Conservation (phyloP, 208 protist genomes). For the Leishmania arabica region DNA sequence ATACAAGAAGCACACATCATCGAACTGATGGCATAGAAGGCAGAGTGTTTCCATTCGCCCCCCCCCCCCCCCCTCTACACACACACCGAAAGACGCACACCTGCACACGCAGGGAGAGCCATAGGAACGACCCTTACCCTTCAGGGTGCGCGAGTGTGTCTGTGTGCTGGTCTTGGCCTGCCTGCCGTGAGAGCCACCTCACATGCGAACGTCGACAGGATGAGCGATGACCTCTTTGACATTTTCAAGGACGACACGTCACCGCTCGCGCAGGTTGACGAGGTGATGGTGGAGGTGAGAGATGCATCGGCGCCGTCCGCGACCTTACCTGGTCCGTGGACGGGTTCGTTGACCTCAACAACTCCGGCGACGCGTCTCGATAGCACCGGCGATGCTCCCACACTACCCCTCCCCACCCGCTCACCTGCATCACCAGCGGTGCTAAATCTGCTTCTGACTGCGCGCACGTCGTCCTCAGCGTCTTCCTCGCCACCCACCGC, state of each 20-base stretch:
- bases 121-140: background rate
- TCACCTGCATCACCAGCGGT: too few species aligned
- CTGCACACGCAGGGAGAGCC: background rate
- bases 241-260: conserved; percentile 32
- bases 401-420: background rate
- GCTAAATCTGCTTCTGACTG: background rate
- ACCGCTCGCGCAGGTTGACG: background rate
- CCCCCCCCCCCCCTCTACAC: too few species aligned
- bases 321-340: background rate
- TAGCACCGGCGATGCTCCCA: background rate
- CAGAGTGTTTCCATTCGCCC: background rate
- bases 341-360: too few species aligned
- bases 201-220: background rate
- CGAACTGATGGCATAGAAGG: too few species aligned
- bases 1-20: background rate
- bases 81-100: background rate
- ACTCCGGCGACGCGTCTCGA: background rate
- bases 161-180: too few species aligned
- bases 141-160: background rate
- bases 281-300: background rate
- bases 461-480: background rate
- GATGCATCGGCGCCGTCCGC: background rate
- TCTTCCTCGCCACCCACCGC: background rate
- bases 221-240: conserved; percentile 71
- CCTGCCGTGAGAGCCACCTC: background rate